These are phyloP conservation scores for Peniophora sp. DNA, from an alignment of 1,284 basidiomycete species.

Conservation along the genomic window DNA sequence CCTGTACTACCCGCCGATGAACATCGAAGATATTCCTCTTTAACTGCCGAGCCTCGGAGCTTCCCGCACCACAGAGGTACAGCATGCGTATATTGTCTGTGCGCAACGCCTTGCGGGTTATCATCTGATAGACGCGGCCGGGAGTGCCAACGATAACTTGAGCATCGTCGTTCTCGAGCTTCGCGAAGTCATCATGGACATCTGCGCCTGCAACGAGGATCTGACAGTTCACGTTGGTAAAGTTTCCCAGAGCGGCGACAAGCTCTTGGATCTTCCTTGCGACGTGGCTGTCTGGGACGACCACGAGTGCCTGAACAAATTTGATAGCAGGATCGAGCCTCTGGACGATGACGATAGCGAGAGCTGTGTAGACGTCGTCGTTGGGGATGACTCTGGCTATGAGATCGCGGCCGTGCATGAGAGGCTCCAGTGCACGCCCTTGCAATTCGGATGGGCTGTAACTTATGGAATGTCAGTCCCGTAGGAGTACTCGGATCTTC, in stretches of 20 bases:
- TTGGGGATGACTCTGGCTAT: slow-evolving; percentile 89
- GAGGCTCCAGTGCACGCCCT: slow-evolving; percentile 87
- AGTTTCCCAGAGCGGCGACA: slow-evolving; percentile 84
- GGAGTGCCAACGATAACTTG: slow-evolving; percentile 87
- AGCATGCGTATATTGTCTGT: slow-evolving; percentile 86
- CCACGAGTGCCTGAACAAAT: slow-evolving; percentile 86
- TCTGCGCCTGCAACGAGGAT: slow-evolving; percentile 86
- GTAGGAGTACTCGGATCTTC: too few species aligned
- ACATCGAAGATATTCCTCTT: slow-evolving; percentile 93
- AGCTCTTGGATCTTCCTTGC: slow-evolving; percentile 96
- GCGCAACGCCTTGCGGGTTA: slow-evolving; percentile 77
- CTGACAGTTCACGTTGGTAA: slow-evolving; percentile 88
- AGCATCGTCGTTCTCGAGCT: slow-evolving; percentile 76
- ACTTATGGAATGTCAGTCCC: slow-evolving; percentile 49
- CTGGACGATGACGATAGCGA: slow-evolving; percentile 83
- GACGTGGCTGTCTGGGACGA: slow-evolving; percentile 82
- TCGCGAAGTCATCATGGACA: slow-evolving; percentile 84
- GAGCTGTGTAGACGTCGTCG: slow-evolving; percentile 86
- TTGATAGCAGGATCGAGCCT: slow-evolving; percentile 76
- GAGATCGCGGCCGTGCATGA: slow-evolving; percentile 84
- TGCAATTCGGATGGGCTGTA: slow-evolving; percentile 90
- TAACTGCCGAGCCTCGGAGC: slow-evolving; percentile 87
- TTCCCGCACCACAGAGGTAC: slow-evolving; percentile 91
- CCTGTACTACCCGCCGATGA: slow-evolving; percentile 83
- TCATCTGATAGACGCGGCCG: slow-evolving; percentile 87